A percentile compares a stretch with the other conserved stretches of the same genome.
Conservation (phyloP, 139 green algal species). For the Ulvella scutata region DNA sequence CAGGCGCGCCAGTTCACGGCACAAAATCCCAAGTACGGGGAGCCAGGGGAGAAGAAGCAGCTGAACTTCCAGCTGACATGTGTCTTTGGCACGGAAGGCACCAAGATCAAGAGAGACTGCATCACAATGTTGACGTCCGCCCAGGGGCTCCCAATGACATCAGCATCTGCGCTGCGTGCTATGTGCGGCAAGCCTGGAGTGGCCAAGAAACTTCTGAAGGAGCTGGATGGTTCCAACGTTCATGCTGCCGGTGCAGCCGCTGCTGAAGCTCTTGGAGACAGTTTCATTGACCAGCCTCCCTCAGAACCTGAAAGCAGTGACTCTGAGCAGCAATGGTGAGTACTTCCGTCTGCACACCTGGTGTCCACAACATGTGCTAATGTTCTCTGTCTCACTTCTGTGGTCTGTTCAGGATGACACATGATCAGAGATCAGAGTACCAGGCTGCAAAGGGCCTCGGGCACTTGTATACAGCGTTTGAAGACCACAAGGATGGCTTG, state of each 20-base stretch:
- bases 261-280: not conserved
- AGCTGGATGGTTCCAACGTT: conserved; percentile 13
- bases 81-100: conserved; percentile 2
- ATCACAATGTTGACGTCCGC: conserved; percentile 17
- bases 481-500: conserved; percentile 42
- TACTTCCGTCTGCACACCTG: too few species aligned
- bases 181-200: conserved; percentile 67
- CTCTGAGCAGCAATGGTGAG: too few species aligned
- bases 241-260: not conserved
- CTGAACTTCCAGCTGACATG: not conserved
- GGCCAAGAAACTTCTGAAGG: conserved; percentile 43
- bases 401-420: not conserved
- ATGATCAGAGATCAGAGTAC: not conserved
- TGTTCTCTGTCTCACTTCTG: too few species aligned
- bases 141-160: not conserved
- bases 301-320: too few species aligned
- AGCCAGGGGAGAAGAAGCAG: not conserved
- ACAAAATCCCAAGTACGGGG: not conserved
- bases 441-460: conserved; percentile 46
- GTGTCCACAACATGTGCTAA: too few species aligned
- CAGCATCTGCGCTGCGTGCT: conserved; percentile 6
- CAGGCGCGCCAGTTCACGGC: not conserved
- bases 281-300: too few species aligned
- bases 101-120: conserved; percentile 8
- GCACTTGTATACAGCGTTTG: conserved; percentile 60